Conservation (phyloP, 352 stramenopile species). For the Globisporangium okanoganense region DNA sequence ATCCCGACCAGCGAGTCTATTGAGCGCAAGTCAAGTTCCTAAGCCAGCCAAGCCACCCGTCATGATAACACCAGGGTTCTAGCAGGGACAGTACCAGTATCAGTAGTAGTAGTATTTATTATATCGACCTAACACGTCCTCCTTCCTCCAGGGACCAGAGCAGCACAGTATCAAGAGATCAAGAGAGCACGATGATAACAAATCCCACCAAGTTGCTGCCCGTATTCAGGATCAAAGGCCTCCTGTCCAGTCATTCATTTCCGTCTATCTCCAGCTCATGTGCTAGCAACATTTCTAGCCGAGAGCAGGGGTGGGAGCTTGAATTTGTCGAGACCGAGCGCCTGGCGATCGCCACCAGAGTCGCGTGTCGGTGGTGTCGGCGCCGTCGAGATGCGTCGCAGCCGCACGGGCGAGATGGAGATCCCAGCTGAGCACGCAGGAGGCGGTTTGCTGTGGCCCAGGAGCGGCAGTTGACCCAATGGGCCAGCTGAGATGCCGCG, state of each 20-base stretch:
- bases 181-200: not conserved
- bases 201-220: not conserved
- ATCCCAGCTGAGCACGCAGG: conserved; percentile 9
- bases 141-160: not conserved
- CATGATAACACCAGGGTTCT: not conserved
- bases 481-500: conserved; percentile 24
- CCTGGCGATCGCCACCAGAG: not conserved
- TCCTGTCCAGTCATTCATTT: not conserved
- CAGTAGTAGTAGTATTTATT: conserved; percentile 6
- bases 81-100: not conserved
- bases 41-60: not conserved
- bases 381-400: conserved; percentile 43
- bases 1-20: conserved; percentile 1
- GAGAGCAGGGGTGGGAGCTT: conserved; percentile 35
- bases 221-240: not conserved
- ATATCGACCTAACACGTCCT: not conserved
- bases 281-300: not conserved
- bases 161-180: not conserved
- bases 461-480: conserved; percentile 18
- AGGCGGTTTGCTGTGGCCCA: conserved; percentile 16
- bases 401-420: conserved; percentile 29
- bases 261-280: not conserved
- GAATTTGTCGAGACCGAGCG: conserved; percentile 16
- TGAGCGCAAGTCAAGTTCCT: not conserved
- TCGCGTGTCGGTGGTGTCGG: conserved; percentile 15